Conservation (phyloP, 106 monocot genomes). For the Narthecium ossifragum region DNA sequence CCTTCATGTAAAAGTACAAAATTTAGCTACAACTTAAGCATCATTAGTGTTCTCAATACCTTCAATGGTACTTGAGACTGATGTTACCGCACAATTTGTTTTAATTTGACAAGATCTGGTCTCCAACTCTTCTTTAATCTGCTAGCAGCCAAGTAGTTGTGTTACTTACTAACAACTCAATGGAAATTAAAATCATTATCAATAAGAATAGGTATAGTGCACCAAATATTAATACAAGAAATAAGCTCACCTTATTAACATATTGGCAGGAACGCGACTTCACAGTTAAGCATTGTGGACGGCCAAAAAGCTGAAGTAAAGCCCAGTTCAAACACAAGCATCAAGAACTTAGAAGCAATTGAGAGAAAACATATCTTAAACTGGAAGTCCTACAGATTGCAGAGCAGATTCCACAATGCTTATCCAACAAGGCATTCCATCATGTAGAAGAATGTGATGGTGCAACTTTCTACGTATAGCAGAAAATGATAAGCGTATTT, state of each 20-base stretch:
- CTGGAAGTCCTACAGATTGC: too few relatives aligned
- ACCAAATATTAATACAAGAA: neutral
- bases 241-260: slow-evolving; percentile 51
- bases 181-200: neutral
- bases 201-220: neutral
- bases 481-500: too few relatives aligned
- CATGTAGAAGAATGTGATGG: too few relatives aligned
- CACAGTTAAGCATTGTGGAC: slow-evolving; percentile 90
- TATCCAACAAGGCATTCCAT: too few relatives aligned
- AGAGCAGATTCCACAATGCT: too few relatives aligned
- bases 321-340: neutral
- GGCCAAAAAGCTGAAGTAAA: slow-evolving; percentile 63
- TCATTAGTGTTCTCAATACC: too few relatives aligned
- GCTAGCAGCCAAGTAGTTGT: neutral
- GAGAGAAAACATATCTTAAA: too few relatives aligned
- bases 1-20: neutral
- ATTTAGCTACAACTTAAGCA: too few relatives aligned
- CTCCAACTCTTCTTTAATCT: slow-evolving; percentile 80
- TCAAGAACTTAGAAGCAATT: neutral
- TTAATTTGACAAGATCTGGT: slow-evolving; percentile 62
- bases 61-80: slow-evolving; percentile 42
- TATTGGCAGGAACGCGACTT: slow-evolving; percentile 73
- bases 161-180: neutral
- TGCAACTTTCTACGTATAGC: too few relatives aligned
- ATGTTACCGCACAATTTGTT: slow-evolving; percentile 57